Base-by-base conservation (phyloP, 768 basidiomycete species). In the Megacollybia marginata region DNA sequence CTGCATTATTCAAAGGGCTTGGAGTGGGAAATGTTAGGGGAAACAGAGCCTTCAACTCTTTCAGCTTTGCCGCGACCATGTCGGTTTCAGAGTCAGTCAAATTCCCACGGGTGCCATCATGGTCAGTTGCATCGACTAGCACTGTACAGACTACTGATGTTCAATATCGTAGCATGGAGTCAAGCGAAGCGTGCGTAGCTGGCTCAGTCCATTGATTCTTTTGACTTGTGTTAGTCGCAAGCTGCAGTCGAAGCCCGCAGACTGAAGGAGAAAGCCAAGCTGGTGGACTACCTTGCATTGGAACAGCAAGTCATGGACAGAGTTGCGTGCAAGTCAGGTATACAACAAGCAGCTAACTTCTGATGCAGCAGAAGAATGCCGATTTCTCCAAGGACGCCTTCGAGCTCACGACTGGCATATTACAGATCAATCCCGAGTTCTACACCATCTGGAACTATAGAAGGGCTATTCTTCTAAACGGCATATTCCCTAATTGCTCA, bases 401-500 rank as follows among this genome's bases (percentile, higher is more conserved):
- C 33, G 72, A 78, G n/a, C 67, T 86, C 38, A 95, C 93, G 1
- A 83, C 83, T 13, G 73, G 71, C 23, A 65, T 97, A 19, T 79
- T 99, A 9, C 80, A 82, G 47, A 57, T 87, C 38, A 98, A 97
- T 61, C 93, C 95, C 2, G 96, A 99, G 66, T 92, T 92, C 62
- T 96, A 96, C 65, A 94, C 95, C 1, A 71, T 89, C 34, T 98
- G 96, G 96, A 95, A 96, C 66, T 94, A 92, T 66, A 77, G 96
- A 43, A 74, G 95, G 32, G 74, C 79, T 48, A 92, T 96, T 52
- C 66, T 95, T 16, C 61, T 83, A 36, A 69, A 80, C 19, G 86
- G 86, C 2, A 63, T 89, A 42, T 92, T 95, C 55, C 75, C 77
- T 9, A 36, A 8, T 44, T 92, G 89, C 47, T 65, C 81, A 7